Conservation (phyloP, 805 yeast genomes). For the Naumovozyma castellii region DNA sequence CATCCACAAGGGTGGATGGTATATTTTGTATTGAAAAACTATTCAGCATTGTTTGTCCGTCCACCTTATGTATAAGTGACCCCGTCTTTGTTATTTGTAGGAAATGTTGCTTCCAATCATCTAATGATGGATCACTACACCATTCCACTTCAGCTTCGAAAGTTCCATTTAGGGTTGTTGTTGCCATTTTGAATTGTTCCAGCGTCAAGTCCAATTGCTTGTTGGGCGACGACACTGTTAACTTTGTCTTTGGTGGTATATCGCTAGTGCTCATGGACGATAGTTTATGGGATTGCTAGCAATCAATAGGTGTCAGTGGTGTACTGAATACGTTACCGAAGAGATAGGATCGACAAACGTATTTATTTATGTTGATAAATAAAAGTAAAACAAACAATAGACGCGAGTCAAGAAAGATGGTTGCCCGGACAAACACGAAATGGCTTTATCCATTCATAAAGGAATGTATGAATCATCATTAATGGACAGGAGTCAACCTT, state of each 20-base stretch:
- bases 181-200: background rate
- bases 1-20: background rate
- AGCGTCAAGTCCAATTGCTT: background rate
- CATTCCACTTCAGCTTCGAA: constrained; percentile 19
- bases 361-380: too few relatives aligned
- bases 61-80: constrained; percentile 12
- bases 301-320: too few relatives aligned
- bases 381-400: too few relatives aligned
- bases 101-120: constrained; percentile 19
- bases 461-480: too few relatives aligned
- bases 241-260: too few relatives aligned
- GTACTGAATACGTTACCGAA: too few relatives aligned
- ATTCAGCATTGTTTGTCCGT: constrained; percentile 2
- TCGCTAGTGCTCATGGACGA: too few relatives aligned
- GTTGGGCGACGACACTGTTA: background rate
- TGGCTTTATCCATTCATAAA: too few relatives aligned
- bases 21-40: constrained; percentile 2
- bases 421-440: too few relatives aligned
- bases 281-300: background rate
- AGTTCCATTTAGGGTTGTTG: constrained; percentile 9
- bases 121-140: constrained; percentile 13
- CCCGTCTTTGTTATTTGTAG: constrained; percentile 15
- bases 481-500: background rate
- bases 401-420: too few relatives aligned
- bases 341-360: background rate